phyloP scores from a whole-genome alignment of 257 asterid species.

The Penstemon eatonii region DNA sequence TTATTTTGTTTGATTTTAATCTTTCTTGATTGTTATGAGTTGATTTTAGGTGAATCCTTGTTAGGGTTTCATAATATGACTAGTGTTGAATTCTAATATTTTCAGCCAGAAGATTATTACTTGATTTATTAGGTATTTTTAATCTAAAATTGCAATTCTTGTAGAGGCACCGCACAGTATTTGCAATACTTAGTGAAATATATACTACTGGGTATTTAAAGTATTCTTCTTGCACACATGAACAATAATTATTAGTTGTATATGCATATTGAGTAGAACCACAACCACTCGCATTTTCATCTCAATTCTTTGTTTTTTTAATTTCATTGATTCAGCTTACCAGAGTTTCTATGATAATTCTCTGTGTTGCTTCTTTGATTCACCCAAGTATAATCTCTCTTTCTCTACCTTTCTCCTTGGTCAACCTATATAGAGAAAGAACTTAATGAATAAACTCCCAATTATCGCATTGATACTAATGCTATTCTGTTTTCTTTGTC shows the following conservation, averaged over 20 bases:
- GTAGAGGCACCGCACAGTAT: background rate
- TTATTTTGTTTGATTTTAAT: background rate
- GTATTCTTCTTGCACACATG: background rate
- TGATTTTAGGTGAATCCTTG: slow-evolving; percentile 8
- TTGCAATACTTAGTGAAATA: background rate
- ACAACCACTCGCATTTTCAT: too few species aligned
- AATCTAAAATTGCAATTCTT: background rate
- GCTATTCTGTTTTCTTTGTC: slow-evolving; percentile 14
- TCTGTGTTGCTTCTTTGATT: too few species aligned
- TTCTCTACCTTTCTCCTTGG: background rate
- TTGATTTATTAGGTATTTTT: background rate
- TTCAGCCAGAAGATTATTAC: slow-evolving; percentile 1
- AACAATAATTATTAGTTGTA: background rate
- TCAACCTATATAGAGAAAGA: slow-evolving; percentile 10
- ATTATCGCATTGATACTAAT: slow-evolving; percentile 20
- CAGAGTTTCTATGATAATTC: too few species aligned
- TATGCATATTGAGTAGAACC: too few species aligned
- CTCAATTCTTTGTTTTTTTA: too few species aligned
- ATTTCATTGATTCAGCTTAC: too few species aligned
- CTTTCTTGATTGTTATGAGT: background rate
- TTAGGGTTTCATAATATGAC: slow-evolving; percentile 1
- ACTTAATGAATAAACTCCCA: background rate
- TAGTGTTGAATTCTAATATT: background rate
- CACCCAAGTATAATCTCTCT: too few species aligned
- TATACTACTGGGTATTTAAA: background rate